Evolutionary conservation across 148 eudicot genomes (phyloP).

Genomic region (Rheum nobile): DNA sequence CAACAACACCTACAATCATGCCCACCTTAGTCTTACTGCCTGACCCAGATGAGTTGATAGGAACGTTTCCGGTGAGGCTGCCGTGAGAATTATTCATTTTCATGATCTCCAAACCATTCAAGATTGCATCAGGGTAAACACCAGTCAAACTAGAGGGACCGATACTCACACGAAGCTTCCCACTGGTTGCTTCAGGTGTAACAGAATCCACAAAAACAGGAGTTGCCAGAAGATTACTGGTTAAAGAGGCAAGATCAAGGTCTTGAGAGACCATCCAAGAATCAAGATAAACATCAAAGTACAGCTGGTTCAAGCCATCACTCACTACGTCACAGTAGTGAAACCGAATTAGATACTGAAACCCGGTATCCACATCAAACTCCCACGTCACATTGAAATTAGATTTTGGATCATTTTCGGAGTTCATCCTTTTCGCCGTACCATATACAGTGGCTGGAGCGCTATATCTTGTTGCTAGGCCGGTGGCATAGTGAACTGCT

Average conservation of each 20-base stretch:
- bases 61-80: conserved; percentile 3
- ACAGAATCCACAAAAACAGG: conserved; percentile 9
- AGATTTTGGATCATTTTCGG: conserved; percentile 10
- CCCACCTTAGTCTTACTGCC: conserved; percentile 5
- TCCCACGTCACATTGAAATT: conserved; percentile 26
- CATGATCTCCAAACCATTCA: conserved; percentile 11
- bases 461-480: conserved; percentile 13
- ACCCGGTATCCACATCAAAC: conserved; percentile 23
- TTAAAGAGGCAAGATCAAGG: conserved; percentile 8
- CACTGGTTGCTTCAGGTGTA: conserved; percentile 2
- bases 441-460: conserved; percentile 28
- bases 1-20: conserved; percentile 2
- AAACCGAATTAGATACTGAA: conserved; percentile 23
- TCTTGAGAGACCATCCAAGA: conserved; percentile 8
- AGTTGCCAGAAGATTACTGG: conserved; percentile 8
- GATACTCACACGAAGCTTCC: conserved; percentile 9
- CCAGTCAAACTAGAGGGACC: conserved; percentile 5
- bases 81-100: conserved; percentile 12
- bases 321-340: conserved; percentile 16
- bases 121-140: conserved; percentile 9
- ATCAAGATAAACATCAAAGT: conserved; percentile 10
- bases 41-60: background rate
- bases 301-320: background rate
- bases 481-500: conserved; percentile 10
- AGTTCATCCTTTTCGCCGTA: conserved; percentile 19